These are phyloP conservation scores for Lentinula sp. DNA, from an alignment of 768 basidiomycete genomes.

Conservation along the genomic window DNA sequence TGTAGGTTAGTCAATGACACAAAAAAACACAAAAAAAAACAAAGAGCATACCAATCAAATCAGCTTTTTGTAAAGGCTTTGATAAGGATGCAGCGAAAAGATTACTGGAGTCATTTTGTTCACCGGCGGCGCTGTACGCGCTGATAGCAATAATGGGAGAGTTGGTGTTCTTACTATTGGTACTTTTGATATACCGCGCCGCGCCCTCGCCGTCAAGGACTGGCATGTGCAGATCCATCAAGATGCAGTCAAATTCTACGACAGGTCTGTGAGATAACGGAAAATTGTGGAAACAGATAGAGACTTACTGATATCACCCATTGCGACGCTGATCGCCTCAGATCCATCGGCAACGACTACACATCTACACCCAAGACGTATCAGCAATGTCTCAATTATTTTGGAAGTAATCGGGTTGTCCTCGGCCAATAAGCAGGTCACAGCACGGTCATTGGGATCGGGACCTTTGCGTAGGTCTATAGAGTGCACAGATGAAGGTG, in stretches of 20 bases:
- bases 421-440: conserved; percentile 92
- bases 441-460: conserved; percentile 79
- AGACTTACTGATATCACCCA: conserved; percentile 92
- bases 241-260: conserved; percentile 89
- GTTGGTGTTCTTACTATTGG: conserved; percentile 89
- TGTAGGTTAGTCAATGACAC: not conserved
- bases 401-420: conserved; percentile 98
- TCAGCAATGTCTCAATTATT: conserved; percentile 92
- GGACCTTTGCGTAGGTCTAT: conserved; percentile 73
- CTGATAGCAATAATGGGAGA: conserved; percentile 93
- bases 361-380: conserved; percentile 91
- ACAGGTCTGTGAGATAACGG: conserved; percentile 15
- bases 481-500: conserved; percentile 81
- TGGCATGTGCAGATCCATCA: conserved; percentile 96
- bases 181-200: conserved; percentile 94
- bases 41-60: conserved; percentile 53
- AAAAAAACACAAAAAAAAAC: not conserved
- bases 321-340: conserved; percentile 94
- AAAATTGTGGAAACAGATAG: conserved; percentile 2
- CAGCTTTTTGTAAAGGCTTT: conserved; percentile 87
- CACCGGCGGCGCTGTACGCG: conserved; percentile 67
- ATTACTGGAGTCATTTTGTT: conserved; percentile 56
- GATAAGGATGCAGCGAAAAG: conserved; percentile 77
- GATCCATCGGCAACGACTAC: conserved; percentile 95
- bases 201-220: conserved; percentile 96